Evolutionary conservation across 495 filamentous ascomycete species (phyloP).

Genomic region (Corynascus novoguineensis): DNA sequence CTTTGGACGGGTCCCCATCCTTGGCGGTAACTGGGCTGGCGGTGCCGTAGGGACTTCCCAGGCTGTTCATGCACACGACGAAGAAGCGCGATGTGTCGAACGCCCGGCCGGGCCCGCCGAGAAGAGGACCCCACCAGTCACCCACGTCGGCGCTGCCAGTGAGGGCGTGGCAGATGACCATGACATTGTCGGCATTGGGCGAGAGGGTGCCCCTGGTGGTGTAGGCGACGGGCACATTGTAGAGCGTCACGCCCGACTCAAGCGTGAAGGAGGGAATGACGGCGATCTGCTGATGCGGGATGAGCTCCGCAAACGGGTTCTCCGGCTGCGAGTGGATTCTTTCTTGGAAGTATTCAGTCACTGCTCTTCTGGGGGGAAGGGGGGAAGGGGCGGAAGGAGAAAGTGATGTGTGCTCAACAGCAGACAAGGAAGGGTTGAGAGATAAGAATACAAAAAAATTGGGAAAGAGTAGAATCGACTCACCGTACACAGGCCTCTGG

Average conservation of each 20-base stretch:
- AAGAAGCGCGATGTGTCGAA: constrained; percentile 93
- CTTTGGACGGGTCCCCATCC: constrained; percentile 67
- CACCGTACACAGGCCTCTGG: constrained; percentile 35
- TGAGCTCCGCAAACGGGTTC: constrained; percentile 83
- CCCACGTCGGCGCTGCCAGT: constrained; percentile 93
- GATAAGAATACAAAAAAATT: no score
- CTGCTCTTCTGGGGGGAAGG: constrained; percentile 24
- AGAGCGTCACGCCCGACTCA: constrained; percentile 81
- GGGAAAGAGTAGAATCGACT: constrained; percentile 23
- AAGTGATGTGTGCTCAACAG: no score
- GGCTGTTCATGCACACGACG: constrained; percentile 89
- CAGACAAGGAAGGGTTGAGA: no score
- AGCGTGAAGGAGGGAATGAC: constrained; percentile 87
- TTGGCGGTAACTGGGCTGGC: constrained; percentile 90
- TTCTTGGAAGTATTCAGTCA: constrained; percentile 56
- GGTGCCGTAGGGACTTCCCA: constrained; percentile 94
- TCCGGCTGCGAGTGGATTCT: constrained; percentile 65
- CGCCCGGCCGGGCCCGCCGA: constrained; percentile 81
- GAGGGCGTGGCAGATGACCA: constrained; percentile 96
- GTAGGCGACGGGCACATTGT: constrained; percentile 90
- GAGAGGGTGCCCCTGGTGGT: constrained; percentile 77
- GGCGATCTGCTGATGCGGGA: constrained; percentile 78
- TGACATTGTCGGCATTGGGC: constrained; percentile 72
- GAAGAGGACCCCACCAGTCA: constrained; percentile 97
- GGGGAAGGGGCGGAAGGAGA: not conserved